A percentile compares a stretch with the other conserved stretches of the same genome.
Evolutionary conservation across 306 rosid species (phyloP).

Genomic region (Rubus parviflorus): DNA sequence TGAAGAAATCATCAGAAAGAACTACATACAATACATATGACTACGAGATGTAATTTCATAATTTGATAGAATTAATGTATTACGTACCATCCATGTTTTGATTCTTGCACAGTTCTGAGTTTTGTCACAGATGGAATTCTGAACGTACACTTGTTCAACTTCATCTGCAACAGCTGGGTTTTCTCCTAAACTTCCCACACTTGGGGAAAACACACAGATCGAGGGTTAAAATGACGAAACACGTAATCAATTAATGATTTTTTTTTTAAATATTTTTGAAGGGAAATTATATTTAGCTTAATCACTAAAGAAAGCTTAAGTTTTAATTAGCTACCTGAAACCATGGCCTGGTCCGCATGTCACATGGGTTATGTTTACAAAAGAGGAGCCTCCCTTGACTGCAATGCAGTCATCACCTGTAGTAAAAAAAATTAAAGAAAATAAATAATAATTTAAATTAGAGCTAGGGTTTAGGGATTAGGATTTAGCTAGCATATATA

Average conservation of each 20-base stretch:
- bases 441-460: background rate
- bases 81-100: conserved; percentile 17
- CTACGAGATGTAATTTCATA: background rate
- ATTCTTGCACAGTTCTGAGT: conserved; percentile 26
- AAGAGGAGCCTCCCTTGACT: conserved; percentile 10
- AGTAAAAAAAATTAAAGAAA: background rate
- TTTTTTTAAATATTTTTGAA: background rate
- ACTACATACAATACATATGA: background rate
- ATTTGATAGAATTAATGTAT: background rate
- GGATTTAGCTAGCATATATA: too few species aligned
- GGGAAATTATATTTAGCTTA: background rate
- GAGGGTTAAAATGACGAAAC: background rate
- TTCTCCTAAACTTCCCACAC: conserved; percentile 26
- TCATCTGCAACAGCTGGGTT: background rate
- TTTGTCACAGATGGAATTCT: conserved; percentile 10
- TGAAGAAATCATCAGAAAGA: background rate
- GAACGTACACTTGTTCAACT: conserved; percentile 18
- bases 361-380: background rate
- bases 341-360: conserved; percentile 32
- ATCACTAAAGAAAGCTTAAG: background rate
- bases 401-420: conserved; percentile 29
- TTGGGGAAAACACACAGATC: background rate
- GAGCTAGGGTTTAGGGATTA: too few species aligned
- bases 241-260: too few species aligned
- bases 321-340: conserved; percentile 16